A percentile compares a stretch with the other conserved stretches of the same genome.
Conservation (phyloP, 78 protist species). For the Mastigamoeba balamuthi region DNA sequence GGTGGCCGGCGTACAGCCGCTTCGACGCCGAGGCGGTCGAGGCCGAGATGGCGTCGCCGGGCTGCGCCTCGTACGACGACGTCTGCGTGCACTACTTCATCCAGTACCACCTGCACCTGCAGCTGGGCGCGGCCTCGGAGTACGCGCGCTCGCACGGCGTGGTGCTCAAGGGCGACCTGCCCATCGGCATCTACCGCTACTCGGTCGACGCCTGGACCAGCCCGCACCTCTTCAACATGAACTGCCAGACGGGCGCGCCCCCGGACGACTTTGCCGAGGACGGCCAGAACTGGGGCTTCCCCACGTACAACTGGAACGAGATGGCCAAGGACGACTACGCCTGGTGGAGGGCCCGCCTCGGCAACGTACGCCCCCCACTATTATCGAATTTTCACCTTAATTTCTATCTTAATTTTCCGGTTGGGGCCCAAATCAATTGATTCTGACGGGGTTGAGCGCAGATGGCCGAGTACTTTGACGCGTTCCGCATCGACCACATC, state of each 20-base stretch:
- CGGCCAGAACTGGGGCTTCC: slow-evolving; percentile 92
- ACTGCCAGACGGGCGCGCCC: slow-evolving; percentile 74
- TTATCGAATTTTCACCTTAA: no score
- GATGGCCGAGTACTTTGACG: slow-evolving; percentile 70
- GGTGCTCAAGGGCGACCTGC: slow-evolving; percentile 81
- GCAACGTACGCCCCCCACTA: no score
- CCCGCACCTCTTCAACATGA: slow-evolving; percentile 52
- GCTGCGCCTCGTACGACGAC: slow-evolving; percentile 18
- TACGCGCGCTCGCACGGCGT: slow-evolving; percentile 17
- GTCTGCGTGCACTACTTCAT: slow-evolving; percentile 45
- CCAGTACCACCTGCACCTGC: slow-evolving; percentile 66
- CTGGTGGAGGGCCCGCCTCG: slow-evolving; percentile 78
- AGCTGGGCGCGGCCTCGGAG: slow-evolving; percentile 45
- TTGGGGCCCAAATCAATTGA: no score
- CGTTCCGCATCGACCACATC: slow-evolving; percentile 82
- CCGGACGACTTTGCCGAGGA: slow-evolving; percentile 64
- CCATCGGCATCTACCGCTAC: slow-evolving; percentile 71
- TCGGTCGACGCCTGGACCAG: slow-evolving; percentile 60
- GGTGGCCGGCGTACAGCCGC: slow-evolving; percentile 38
- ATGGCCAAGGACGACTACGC: slow-evolving; percentile 63
- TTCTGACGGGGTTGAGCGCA: no score
- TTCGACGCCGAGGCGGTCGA: not conserved
- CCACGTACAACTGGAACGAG: slow-evolving; percentile 81
- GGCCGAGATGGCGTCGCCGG: not conserved
- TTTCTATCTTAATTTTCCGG: no score